Percentiles rank a stretch among this genome's conserved stretches.
Evolutionary conservation across 2,329 filamentous ascomycete species (phyloP).

Genomic region (Orbilia javanica): DNA sequence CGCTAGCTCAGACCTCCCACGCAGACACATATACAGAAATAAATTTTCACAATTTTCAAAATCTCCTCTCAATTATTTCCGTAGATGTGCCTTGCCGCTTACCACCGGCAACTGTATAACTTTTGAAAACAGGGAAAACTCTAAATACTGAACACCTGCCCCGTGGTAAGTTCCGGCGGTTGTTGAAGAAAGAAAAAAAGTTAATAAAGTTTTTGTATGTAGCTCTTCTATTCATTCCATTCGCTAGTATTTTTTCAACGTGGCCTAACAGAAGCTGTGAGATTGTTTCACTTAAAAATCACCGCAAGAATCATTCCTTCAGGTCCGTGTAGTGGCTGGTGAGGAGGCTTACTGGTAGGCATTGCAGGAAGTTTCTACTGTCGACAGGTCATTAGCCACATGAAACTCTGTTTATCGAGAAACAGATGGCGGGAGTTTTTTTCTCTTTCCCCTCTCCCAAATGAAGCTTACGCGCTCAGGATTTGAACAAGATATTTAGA

Average conservation of each 20-base stretch:
- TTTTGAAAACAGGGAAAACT: not conserved
- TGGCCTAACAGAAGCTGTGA: not conserved
- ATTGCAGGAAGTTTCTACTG: not conserved
- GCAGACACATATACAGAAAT: not conserved
- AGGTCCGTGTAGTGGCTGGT: conserved; percentile 53
- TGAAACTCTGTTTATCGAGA: conserved; percentile 57
- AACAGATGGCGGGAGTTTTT: conserved; percentile 29
- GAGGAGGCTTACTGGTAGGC: not conserved
- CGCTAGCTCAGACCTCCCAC: no score
- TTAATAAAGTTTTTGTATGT: not conserved
- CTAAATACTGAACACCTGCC: conserved; percentile 29
- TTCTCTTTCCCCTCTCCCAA: no score
- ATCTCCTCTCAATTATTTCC: not conserved
- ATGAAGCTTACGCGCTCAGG: conserved; percentile 41
- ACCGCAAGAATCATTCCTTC: conserved; percentile 16
- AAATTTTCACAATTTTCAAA: not conserved
- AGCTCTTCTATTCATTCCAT: not conserved
- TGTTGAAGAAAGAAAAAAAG: conserved; percentile 1
- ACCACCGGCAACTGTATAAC: conserved; percentile 5
- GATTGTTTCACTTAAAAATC: conserved; percentile 25
- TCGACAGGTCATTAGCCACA: conserved; percentile 33
- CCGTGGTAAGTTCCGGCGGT: conserved; percentile 30
- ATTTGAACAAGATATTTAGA: conserved; percentile 9
- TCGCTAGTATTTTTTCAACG: not conserved
- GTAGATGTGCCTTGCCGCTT: conserved; percentile 38